These are phyloP conservation scores for Uronychia binucleata DNA, from an alignment of 73 alveolate species.

Conservation along the genomic window DNA sequence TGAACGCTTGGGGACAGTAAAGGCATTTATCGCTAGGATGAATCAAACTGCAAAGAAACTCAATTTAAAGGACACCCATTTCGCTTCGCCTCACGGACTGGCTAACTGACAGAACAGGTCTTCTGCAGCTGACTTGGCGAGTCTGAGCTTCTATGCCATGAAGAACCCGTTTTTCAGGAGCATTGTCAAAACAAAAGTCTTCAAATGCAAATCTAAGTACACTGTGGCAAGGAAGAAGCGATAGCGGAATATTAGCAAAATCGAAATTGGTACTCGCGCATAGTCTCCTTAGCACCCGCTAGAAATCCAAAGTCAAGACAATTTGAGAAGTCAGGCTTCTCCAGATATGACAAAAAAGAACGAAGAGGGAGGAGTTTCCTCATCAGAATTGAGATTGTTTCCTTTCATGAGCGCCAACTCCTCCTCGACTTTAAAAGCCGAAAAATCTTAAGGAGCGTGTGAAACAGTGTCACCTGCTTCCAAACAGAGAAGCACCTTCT, in stretches of 20 bases:
- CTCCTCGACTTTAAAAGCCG: neutral
- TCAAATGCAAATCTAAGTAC: neutral
- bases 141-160: slow-evolving; percentile 29
- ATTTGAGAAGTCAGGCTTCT: neutral
- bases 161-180: slow-evolving; percentile 37
- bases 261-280: too few relatives aligned
- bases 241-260: neutral
- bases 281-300: too few relatives aligned
- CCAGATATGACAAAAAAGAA: neutral
- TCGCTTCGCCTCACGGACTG: slow-evolving; percentile 70
- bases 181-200: slow-evolving; percentile 57
- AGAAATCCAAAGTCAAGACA: too few relatives aligned
- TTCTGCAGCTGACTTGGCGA: slow-evolving; percentile 63
- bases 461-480: neutral
- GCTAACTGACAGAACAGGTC: slow-evolving; percentile 49
- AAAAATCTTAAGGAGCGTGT: neutral
- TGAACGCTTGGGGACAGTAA: neutral
- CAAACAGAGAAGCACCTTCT: neutral
- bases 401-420: too few relatives aligned
- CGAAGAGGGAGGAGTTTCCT: neutral
- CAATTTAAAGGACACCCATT: slow-evolving; percentile 50
- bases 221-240: neutral
- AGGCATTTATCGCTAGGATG: slow-evolving; percentile 55
- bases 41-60: slow-evolving; percentile 41
- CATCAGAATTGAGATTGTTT: neutral